Percentiles rank a stretch among this genome's conserved stretches.
phyloP scores from a whole-genome alignment of 1,284 basidiomycete species.

The Puccinia novopanici region DNA sequence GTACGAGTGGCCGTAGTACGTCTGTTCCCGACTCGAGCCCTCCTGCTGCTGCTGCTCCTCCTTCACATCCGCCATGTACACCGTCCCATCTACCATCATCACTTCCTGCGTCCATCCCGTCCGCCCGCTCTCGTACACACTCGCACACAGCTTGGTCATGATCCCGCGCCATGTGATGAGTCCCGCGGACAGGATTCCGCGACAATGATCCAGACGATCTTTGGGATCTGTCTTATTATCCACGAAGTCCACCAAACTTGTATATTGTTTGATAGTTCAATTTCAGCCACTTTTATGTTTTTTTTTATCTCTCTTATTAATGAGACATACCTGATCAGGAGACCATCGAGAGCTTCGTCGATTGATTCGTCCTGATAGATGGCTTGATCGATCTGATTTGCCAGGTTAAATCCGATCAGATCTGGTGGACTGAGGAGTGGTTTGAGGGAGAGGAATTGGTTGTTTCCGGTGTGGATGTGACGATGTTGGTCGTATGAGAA shows the following conservation, averaged over 20 bases:
- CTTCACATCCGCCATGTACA: constrained; percentile 33
- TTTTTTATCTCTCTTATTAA: neutral
- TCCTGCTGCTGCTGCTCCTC: neutral
- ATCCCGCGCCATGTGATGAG: constrained; percentile 43
- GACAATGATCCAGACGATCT: neutral
- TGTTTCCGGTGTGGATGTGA: neutral
- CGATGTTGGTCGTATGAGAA: constrained; percentile 35
- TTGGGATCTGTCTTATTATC: constrained; percentile 1
- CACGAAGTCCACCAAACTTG: constrained; percentile 24
- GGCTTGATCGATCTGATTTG: neutral
- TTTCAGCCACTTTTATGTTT: neutral
- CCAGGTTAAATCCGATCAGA: constrained; percentile 18
- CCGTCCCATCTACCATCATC: constrained; percentile 42
- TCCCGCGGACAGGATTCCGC: constrained; percentile 1
- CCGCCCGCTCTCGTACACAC: constrained; percentile 18
- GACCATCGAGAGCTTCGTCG: constrained; percentile 42
- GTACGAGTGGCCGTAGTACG: constrained; percentile 39
- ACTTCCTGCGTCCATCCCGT: constrained; percentile 27
- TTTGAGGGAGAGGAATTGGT: constrained; percentile 17
- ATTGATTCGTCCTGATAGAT: constrained; percentile 22
- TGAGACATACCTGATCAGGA: constrained; percentile 30
- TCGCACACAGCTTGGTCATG: constrained; percentile 21
- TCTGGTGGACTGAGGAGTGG: neutral
- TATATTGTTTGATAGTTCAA: neutral
- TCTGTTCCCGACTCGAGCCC: neutral